These are phyloP conservation scores for Fusarium globosum DNA, from an alignment of 2,329 filamentous ascomycete genomes.

Conservation along the genomic window DNA sequence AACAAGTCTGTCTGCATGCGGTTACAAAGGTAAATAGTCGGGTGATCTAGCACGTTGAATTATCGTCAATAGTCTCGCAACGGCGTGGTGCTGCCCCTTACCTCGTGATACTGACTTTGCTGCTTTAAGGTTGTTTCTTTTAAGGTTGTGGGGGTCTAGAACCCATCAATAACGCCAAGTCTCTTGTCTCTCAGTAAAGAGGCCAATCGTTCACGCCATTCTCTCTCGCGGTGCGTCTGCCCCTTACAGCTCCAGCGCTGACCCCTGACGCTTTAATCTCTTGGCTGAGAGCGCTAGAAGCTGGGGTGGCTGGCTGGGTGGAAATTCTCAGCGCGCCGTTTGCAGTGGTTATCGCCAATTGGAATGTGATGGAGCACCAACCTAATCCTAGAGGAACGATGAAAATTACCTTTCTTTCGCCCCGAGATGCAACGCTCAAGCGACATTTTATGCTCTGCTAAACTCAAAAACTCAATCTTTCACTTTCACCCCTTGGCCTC, in stretches of 20 bases:
- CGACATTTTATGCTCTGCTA: background rate
- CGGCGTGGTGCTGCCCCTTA: background rate
- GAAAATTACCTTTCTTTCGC: background rate
- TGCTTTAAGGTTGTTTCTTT: slow-evolving; percentile 10
- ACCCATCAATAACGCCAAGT: slow-evolving; percentile 15
- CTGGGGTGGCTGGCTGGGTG: background rate
- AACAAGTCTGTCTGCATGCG: background rate
- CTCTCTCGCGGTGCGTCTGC: background rate
- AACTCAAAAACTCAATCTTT: background rate
- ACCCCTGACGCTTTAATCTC: slow-evolving; percentile 12
- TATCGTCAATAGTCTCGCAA: background rate
- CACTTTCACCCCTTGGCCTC: background rate
- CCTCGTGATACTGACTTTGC: background rate
- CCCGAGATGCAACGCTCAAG: background rate
- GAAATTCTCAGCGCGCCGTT: background rate
- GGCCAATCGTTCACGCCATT: background rate
- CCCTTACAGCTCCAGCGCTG: slow-evolving; percentile 12
- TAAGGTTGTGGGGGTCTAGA: slow-evolving; percentile 17
- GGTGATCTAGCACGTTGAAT: background rate
- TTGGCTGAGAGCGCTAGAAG: slow-evolving; percentile 3
- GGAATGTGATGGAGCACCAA: background rate
- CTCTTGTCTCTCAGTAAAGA: background rate
- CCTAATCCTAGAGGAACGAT: background rate
- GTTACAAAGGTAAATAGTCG: background rate
- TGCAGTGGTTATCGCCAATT: background rate